Conservation (phyloP, 352 stramenopile species). For the Globisporangium abappressorium region DNA sequence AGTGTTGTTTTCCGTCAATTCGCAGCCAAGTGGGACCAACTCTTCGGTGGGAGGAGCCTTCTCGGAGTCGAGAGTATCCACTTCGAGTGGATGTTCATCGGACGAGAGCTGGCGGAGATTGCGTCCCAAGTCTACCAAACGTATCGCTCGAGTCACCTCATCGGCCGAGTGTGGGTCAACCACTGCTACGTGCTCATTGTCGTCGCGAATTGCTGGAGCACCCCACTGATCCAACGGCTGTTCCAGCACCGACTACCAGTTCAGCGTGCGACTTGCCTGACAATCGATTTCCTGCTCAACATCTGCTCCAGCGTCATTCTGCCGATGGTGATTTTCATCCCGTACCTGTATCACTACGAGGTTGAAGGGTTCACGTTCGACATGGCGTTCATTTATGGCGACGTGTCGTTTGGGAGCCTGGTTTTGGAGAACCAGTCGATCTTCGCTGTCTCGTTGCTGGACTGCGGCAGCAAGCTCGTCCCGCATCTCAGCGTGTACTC, state of each 20-base stretch:
- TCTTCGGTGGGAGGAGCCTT: background rate
- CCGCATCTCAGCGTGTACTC: slow-evolving; percentile 22
- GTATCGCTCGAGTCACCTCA: slow-evolving; percentile 17
- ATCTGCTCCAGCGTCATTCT: slow-evolving; percentile 23
- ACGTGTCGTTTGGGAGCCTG: slow-evolving; percentile 39
- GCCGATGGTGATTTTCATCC: slow-evolving; percentile 32
- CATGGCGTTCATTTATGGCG: slow-evolving; percentile 32
- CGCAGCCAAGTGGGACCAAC: background rate
- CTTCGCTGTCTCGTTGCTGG: slow-evolving; percentile 11
- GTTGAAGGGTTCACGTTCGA: slow-evolving; percentile 30
- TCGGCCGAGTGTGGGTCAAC: slow-evolving; percentile 20
- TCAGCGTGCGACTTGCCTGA: slow-evolving; percentile 7
- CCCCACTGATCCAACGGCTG: slow-evolving; percentile 14
- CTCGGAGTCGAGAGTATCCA: background rate
- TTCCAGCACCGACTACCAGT: background rate
- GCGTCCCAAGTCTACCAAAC: slow-evolving; percentile 12
- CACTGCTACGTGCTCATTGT: slow-evolving; percentile 19
- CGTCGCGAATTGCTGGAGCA: slow-evolving; percentile 25
- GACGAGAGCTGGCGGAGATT: slow-evolving; percentile 7
- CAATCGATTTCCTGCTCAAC: slow-evolving; percentile 20
- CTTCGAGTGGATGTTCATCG: background rate
- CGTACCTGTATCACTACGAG: slow-evolving; percentile 31
- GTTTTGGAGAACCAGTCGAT: slow-evolving; percentile 32
- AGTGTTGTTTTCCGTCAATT: background rate
- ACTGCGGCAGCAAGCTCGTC: slow-evolving; percentile 11